phyloP scores from a whole-genome alignment of 768 basidiomycete genomes.

The Suillus brevipes region DNA sequence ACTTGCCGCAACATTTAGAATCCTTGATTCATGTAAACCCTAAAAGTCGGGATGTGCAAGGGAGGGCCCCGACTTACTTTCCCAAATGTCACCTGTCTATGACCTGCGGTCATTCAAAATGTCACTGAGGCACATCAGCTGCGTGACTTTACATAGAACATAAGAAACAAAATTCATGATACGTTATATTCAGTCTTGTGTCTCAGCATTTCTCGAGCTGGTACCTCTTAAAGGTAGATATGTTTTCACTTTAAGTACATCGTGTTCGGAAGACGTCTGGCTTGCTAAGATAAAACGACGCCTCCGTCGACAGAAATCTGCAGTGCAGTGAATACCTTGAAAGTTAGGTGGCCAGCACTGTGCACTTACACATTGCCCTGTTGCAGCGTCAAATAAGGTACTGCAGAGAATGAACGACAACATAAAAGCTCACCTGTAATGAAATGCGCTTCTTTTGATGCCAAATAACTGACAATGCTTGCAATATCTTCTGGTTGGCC shows the following conservation, averaged over 20 bases:
- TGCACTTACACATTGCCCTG: constrained; percentile 19
- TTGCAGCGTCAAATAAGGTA: no score
- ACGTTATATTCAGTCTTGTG: background rate
- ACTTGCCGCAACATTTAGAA: background rate
- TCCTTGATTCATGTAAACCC: no score
- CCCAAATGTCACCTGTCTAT: no score
- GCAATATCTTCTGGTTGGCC: constrained; percentile 24
- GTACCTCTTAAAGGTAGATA: background rate
- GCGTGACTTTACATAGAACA: background rate
- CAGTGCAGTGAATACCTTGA: background rate
- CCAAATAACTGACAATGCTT: constrained; percentile 26
- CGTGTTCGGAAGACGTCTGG: background rate
- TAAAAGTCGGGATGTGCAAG: background rate
- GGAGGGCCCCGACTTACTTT: background rate
- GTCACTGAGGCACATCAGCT: background rate
- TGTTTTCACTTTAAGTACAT: background rate
- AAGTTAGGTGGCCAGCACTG: background rate
- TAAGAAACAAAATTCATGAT: background rate
- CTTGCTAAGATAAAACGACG: constrained; percentile 1
- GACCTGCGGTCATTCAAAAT: background rate
- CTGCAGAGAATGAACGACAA: background rate
- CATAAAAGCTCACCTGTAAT: constrained; percentile 25
- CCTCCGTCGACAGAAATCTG: constrained; percentile 7
- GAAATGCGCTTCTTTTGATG: constrained; percentile 27
- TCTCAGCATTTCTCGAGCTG: background rate